phyloP scores from a whole-genome alignment of 73 alveolate species.

The Paramecium sonneborni region DNA sequence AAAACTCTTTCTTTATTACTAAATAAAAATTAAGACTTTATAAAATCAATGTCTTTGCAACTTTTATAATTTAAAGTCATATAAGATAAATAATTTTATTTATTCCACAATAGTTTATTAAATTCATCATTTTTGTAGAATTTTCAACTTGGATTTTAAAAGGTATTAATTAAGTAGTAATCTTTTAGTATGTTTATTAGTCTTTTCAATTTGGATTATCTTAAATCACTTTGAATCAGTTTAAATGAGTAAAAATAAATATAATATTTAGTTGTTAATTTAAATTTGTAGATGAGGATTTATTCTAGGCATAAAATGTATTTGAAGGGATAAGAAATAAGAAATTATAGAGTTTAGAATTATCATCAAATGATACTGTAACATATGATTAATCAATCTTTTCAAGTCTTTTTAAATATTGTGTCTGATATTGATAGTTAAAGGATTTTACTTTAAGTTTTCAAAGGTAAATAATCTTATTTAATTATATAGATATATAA shows the following conservation, averaged over 20 bases:
- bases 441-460: not conserved
- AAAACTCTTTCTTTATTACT: not conserved
- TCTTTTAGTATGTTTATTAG: not conserved
- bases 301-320: not conserved
- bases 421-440: not conserved
- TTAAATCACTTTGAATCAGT: not conserved
- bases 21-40: constrained; percentile 37
- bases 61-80: not conserved
- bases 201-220: not conserved
- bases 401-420: not conserved
- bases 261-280: not conserved
- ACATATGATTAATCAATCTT: not conserved
- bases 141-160: not conserved
- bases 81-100: not conserved
- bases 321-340: constrained; percentile 20
- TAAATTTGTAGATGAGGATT: not conserved
- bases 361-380: not conserved
- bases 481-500: not conserved
- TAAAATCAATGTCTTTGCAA: not conserved
- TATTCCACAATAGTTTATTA: constrained; percentile 14
- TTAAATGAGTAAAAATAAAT: not conserved
- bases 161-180: not conserved
- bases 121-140: not conserved
- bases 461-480: not conserved
- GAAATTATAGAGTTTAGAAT: not conserved